phyloP scores from a whole-genome alignment of 2,329 filamentous ascomycete species.

The Bipolaris gigantea region DNA sequence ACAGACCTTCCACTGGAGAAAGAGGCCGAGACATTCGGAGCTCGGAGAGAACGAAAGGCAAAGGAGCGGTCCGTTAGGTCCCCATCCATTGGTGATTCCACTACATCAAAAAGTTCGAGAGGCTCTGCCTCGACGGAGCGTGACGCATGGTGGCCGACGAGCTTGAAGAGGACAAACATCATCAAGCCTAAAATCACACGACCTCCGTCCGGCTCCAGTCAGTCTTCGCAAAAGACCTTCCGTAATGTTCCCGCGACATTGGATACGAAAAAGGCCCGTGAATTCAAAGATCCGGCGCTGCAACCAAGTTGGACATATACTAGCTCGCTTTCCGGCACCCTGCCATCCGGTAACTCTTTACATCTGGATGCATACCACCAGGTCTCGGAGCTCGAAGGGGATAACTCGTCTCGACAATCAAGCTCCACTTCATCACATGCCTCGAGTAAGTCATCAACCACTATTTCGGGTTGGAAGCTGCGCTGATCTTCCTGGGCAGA shows the following conservation, averaged over 20 bases:
- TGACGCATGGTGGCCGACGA: constrained; percentile 39
- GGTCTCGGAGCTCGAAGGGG: constrained; percentile 37
- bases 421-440: constrained; percentile 32
- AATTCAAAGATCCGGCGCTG: constrained; percentile 30
- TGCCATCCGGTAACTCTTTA: constrained; percentile 40
- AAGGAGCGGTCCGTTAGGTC: constrained; percentile 29
- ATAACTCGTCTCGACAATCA: constrained; percentile 34
- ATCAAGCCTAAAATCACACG: constrained; percentile 26
- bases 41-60: constrained; percentile 41
- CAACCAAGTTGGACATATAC: constrained; percentile 39
- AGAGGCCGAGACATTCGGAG: constrained; percentile 43
- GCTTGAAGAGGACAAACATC: constrained; percentile 38
- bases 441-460: constrained; percentile 28
- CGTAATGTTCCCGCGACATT: constrained; percentile 6
- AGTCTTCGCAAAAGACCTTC: constrained; percentile 13
- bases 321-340: constrained; percentile 30
- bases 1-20: constrained; percentile 46
- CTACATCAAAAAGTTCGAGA: constrained; percentile 29
- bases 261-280: constrained; percentile 9
- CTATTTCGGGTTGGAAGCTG: neutral
- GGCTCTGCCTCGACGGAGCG: constrained; percentile 31
- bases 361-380: constrained; percentile 30
- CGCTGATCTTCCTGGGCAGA: constrained; percentile 18
- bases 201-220: constrained; percentile 25
- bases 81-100: constrained; percentile 32